Percentiles rank a stretch among this genome's conserved stretches.
Conservation (phyloP, 345 rosid genomes). For the Cardiospermum halicacabum region DNA sequence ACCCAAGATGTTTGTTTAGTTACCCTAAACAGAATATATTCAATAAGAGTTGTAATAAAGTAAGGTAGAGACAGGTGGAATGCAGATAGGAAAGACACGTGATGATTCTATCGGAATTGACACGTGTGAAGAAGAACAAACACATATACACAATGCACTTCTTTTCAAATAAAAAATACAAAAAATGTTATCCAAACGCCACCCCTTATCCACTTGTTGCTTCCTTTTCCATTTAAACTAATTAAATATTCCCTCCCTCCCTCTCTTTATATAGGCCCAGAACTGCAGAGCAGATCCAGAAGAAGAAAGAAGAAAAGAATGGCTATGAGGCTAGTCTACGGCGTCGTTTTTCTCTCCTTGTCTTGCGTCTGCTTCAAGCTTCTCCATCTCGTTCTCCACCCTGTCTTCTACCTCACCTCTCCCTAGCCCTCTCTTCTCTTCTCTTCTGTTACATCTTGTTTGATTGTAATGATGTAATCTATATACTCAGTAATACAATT, state of each 20-base stretch:
- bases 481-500: too few relatives aligned
- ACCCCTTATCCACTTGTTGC: not conserved
- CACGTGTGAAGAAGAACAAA: slow-evolving; percentile 6
- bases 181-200: not conserved
- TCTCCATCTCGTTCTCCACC: slow-evolving; percentile 48
- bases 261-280: not conserved
- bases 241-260: not conserved
- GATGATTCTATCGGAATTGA: not conserved
- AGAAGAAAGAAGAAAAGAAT: not conserved
- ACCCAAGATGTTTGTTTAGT: too few relatives aligned
- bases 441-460: too few relatives aligned
- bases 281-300: not conserved
- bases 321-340: slow-evolving; percentile 42
- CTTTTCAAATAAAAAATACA: not conserved
- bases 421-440: too few relatives aligned
- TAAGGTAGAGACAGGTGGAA: too few relatives aligned
- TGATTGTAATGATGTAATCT: too few relatives aligned
- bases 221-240: not conserved
- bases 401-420: slow-evolving; percentile 40
- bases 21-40: too few relatives aligned
- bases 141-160: not conserved
- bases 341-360: slow-evolving; percentile 39
- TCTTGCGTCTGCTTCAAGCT: slow-evolving; percentile 60
- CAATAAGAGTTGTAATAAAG: too few relatives aligned
- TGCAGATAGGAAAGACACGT: not conserved